Evolutionary conservation across 148 eudicot genomes (phyloP).

Genomic region (Diospyros lotus): DNA sequence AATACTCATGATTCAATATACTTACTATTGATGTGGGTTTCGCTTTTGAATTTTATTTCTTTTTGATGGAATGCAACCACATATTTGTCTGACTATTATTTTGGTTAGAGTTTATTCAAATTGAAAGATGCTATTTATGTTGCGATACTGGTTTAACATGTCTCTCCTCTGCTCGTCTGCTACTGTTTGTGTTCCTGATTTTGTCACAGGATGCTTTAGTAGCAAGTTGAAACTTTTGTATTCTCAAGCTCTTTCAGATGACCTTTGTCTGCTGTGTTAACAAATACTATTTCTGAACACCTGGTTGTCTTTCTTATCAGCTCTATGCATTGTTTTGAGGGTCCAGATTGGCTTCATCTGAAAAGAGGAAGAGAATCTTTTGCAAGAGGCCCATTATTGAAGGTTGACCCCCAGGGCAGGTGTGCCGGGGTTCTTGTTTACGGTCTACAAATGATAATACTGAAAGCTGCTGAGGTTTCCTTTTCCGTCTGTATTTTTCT

Average conservation of each 20-base stretch:
- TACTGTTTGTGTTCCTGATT: conserved; percentile 4
- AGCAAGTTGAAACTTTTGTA: neutral
- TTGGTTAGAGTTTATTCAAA: neutral
- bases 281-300: neutral
- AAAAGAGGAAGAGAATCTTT: conserved; percentile 89
- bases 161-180: neutral
- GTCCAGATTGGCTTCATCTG: conserved; percentile 90
- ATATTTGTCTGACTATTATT: neutral
- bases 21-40: neutral
- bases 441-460: conserved; percentile 88
- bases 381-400: conserved; percentile 84
- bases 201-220: neutral
- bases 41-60: neutral
- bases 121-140: neutral
- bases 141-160: neutral
- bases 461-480: conserved; percentile 90
- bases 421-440: conserved; percentile 91
- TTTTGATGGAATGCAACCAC: neutral
- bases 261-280: conserved; percentile 15
- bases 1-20: conserved; percentile 1
- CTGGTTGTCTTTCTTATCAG: conserved; percentile 37
- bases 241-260: neutral
- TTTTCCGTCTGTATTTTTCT: conserved; percentile 20
- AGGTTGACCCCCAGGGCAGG: conserved; percentile 95
- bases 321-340: conserved; percentile 98